Evolutionary conservation across 805 yeast species (phyloP).

Genomic region (Cyberlindnera subsufficiens): DNA sequence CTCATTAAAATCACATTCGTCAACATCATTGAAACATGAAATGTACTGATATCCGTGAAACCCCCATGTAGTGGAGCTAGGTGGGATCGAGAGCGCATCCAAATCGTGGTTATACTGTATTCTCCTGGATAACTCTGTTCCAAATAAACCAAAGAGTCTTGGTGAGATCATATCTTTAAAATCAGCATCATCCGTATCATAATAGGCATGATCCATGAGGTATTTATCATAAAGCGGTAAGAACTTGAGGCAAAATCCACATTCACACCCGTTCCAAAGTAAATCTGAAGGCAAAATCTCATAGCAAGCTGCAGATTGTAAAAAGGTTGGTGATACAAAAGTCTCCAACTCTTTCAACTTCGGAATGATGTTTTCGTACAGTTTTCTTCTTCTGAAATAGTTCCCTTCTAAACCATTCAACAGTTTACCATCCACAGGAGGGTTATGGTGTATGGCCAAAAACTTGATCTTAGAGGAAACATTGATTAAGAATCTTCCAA

Average conservation of each 20-base stretch:
- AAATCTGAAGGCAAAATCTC: constrained; percentile 66
- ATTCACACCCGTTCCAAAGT: constrained; percentile 75
- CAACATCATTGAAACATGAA: constrained; percentile 31
- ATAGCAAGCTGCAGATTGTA: constrained; percentile 58
- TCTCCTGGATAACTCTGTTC: constrained; percentile 37
- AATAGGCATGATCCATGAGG: constrained; percentile 59
- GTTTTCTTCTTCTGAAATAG: constrained; percentile 48
- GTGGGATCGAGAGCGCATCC: constrained; percentile 26
- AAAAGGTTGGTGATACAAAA: constrained; percentile 51
- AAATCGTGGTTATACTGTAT: constrained; percentile 26
- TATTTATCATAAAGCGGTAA: constrained; percentile 52
- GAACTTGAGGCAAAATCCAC: constrained; percentile 44
- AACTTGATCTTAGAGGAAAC: constrained; percentile 30
- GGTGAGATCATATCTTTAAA: constrained; percentile 60
- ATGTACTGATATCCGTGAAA: constrained; percentile 42
- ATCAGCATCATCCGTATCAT: constrained; percentile 36
- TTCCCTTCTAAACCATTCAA: constrained; percentile 72
- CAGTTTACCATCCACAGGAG: constrained; percentile 52
- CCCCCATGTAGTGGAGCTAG: constrained; percentile 35
- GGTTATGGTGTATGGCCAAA: constrained; percentile 50
- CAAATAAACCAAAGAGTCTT: constrained; percentile 47
- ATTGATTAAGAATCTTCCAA: constrained; percentile 35
- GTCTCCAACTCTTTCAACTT: constrained; percentile 33
- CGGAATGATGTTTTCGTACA: constrained; percentile 47
- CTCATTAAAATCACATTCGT: constrained; percentile 38